Evolutionary conservation across 208 protist genomes (phyloP), one percentile per base, ranked within the genome.

Genomic region (Acanthamoeba healyi): DNA sequence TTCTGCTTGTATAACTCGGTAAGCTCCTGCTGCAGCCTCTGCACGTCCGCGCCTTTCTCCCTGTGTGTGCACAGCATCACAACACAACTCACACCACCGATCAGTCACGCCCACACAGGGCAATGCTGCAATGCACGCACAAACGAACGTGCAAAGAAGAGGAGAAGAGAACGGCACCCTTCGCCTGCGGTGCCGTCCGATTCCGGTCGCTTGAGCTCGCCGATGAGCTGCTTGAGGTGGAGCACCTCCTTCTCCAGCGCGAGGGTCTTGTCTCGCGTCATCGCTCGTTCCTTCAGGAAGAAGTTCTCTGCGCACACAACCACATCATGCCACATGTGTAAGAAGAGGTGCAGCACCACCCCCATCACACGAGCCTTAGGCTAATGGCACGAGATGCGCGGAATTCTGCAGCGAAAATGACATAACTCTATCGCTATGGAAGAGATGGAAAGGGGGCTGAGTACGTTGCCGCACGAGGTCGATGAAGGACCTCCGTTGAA

Each of bases 1-100:
- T 92, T 92, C 74, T 56, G 86, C 29, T 92, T 92, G 61, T 92
- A 92, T 51, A n/a, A 49, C 74, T 92, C 86, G 14, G 86, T 74
- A 7, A 92, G 58, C 29, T 92, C 56, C 61, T 92, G 86, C 44
- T 92, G 86, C 34, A 92, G n/a, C 24, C 34, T 24, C 86, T 74
- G 86, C 26, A 74, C 19, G n/a, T 74, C 49, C 3, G 79, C 79
- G 12, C 34, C 32, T 29, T 72, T 72, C 4, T 36, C n/a, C 49
- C 49, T 54, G 49, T 54, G 49, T 15, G 49, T n/a, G n/a, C n/a
- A n/a, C n/a, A n/a, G n/a, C n/a, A n/a, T n/a, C n/a, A n/a, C n/a
- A n/a, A n/a, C n/a, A n/a, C n/a, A n/a, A n/a, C n/a, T n/a, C n/a
- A n/a, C n/a, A n/a, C n/a, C n/a, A n/a, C n/a, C n/a, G n/a, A n/a